A percentile compares a stretch with the other conserved stretches of the same genome.
phyloP scores from a whole-genome alignment of 2,329 filamentous ascomycete genomes.

The Colletotrichum australisinense region DNA sequence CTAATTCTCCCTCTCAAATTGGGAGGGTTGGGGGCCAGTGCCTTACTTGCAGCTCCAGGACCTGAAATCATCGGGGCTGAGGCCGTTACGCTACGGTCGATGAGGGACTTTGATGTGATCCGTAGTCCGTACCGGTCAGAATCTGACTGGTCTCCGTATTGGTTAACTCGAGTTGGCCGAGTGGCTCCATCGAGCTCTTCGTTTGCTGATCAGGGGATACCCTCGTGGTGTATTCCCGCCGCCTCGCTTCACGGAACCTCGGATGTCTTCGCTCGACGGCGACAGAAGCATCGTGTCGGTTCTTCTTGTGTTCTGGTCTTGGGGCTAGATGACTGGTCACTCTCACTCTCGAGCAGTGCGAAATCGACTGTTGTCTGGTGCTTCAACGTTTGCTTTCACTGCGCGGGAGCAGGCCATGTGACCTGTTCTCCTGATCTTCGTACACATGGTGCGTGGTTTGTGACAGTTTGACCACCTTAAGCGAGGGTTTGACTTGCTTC shows the following conservation, averaged over 20 bases:
- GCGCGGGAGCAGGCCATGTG: not conserved
- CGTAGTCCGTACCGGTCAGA: not conserved
- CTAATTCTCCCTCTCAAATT: not conserved
- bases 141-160: not conserved
- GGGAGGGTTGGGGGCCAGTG: not conserved
- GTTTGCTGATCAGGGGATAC: not conserved
- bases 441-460: not conserved
- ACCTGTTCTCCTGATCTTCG: not conserved
- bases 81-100: not conserved
- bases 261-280: not conserved
- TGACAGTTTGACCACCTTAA: not conserved
- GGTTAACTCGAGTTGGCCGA: not conserved
- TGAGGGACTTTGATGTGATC: slow-evolving; percentile 1
- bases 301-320: not conserved
- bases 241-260: slow-evolving; percentile 3
- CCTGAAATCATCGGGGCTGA: not conserved
- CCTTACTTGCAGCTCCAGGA: not conserved
- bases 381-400: not conserved
- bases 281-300: not conserved
- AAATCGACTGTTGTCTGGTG: not conserved
- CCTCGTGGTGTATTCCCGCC: slow-evolving; percentile 11
- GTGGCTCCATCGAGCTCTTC: not conserved
- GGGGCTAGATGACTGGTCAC: not conserved
- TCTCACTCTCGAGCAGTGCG: not conserved
- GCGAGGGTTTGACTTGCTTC: not conserved